These are phyloP conservation scores for Paramecium pentaurelia DNA, from an alignment of 73 alveolate species.

Conservation along the genomic window DNA sequence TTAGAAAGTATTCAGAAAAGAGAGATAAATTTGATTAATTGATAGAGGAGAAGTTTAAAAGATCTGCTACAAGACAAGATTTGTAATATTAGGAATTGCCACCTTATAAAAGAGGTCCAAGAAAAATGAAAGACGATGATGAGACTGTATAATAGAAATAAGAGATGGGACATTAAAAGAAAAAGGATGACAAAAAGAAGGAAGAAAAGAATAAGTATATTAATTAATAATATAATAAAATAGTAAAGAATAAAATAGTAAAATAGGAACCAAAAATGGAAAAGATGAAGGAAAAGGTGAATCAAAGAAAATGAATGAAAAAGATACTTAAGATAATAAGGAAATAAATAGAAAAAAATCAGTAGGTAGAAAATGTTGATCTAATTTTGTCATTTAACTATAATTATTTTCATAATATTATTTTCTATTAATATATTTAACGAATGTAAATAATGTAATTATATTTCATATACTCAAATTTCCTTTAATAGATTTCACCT, in stretches of 20 bases:
- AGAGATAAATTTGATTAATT: not conserved
- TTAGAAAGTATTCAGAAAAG: not conserved
- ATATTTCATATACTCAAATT: not conserved
- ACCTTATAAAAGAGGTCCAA: conserved; percentile 10
- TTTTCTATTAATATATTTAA: not conserved
- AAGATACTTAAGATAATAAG: not conserved
- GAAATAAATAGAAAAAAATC: not conserved
- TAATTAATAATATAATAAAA: not conserved
- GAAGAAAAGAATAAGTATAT: not conserved
- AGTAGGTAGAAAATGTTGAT: not conserved
- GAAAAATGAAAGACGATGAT: not conserved
- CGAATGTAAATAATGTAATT: not conserved
- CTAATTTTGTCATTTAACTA: not conserved
- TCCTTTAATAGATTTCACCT: not conserved
- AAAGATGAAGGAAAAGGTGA: not conserved
- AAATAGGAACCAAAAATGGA: not conserved
- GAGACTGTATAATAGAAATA: not conserved
- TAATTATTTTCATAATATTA: not conserved
- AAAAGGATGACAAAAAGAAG: not conserved
- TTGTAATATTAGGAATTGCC: conserved; percentile 1
- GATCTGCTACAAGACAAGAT: not conserved
- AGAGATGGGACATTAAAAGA: not conserved
- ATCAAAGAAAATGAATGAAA: not conserved
- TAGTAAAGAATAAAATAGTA: not conserved
- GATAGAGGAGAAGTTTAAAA: not conserved